A percentile compares a stretch with the other conserved stretches of the same genome.
These are phyloP conservation scores for Pichia kudriavzevii DNA, from an alignment of 1,139 yeast genomes.

Conservation along the genomic window DNA sequence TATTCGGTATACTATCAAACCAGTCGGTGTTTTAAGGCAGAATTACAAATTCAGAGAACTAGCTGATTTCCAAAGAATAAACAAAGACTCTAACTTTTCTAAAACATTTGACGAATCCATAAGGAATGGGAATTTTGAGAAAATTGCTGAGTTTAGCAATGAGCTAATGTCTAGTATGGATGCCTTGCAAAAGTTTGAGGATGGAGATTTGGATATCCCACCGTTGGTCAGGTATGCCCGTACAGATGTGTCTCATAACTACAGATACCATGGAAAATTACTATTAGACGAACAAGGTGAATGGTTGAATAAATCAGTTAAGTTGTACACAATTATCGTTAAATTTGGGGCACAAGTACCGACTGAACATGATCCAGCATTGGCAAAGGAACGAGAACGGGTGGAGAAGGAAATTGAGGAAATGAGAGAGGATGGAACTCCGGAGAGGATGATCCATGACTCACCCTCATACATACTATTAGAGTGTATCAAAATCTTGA, in stretches of 20 bases:
- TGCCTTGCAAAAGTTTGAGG: conserved; percentile 25
- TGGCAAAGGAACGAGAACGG: conserved; percentile 31
- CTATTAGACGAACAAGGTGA: conserved; percentile 51
- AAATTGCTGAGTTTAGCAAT: conserved; percentile 37
- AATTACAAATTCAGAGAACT: conserved; percentile 77
- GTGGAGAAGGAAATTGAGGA: conserved; percentile 26
- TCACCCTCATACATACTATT: conserved; percentile 28
- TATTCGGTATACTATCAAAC: conserved; percentile 38
- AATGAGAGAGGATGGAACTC: conserved; percentile 21
- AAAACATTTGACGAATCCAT: conserved; percentile 35
- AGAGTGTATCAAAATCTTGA: conserved; percentile 48
- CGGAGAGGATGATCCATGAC: conserved; percentile 19
- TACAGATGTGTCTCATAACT: conserved; percentile 67
- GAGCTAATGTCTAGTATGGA: conserved; percentile 34
- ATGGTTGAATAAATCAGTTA: conserved; percentile 33
- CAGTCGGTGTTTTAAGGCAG: conserved; percentile 62
- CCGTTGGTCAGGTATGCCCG: conserved; percentile 86
- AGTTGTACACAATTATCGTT: conserved; percentile 41
- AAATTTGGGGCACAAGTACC: conserved; percentile 45
- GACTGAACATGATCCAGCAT: conserved; percentile 33
- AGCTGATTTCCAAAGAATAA: conserved; percentile 77
- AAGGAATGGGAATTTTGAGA: conserved; percentile 32
- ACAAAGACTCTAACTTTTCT: conserved; percentile 49
- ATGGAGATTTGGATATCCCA: conserved; percentile 56
- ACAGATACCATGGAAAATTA: conserved; percentile 39